phyloP scores from a whole-genome alignment of 225 moss, liverwort and hornwort species.

The Pleurozium schreberi region DNA sequence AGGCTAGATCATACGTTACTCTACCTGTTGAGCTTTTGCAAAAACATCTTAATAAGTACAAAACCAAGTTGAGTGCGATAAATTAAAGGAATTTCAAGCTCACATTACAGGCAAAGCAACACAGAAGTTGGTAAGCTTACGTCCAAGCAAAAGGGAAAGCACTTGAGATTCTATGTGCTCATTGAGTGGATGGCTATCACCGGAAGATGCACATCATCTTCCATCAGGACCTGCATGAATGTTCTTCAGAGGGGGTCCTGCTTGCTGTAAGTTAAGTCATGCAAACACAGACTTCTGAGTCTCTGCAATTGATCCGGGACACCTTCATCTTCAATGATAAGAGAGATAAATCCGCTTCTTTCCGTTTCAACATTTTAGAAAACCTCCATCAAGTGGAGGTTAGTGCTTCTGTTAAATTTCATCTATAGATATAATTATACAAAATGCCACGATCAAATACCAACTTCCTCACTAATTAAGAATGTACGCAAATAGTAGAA shows the following conservation, averaged over 20 bases:
- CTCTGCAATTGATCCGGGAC: neutral
- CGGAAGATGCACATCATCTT: neutral
- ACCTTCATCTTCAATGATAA: neutral
- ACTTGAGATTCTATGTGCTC: neutral
- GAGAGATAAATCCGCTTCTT: neutral
- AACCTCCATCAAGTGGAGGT: neutral
- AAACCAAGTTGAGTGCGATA: neutral
- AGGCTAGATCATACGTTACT: no score
- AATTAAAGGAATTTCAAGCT: neutral
- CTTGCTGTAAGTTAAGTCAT: neutral
- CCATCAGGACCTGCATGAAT: neutral
- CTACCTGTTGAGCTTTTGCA: neutral
- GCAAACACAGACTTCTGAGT: neutral
- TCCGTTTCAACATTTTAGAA: neutral
- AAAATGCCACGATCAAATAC: neutral
- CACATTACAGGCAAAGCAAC: neutral
- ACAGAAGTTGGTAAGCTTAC: neutral
- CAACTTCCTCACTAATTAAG: neutral
- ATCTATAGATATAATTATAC: neutral
- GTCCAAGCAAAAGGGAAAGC: neutral
- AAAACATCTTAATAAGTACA: neutral
- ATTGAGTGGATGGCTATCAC: neutral
- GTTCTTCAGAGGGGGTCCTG: neutral
- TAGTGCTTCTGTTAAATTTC: neutral
- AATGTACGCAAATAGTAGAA: neutral